Evolutionary conservation across 768 basidiomycete species (phyloP).

Genomic region (Leccinum variicolor): DNA sequence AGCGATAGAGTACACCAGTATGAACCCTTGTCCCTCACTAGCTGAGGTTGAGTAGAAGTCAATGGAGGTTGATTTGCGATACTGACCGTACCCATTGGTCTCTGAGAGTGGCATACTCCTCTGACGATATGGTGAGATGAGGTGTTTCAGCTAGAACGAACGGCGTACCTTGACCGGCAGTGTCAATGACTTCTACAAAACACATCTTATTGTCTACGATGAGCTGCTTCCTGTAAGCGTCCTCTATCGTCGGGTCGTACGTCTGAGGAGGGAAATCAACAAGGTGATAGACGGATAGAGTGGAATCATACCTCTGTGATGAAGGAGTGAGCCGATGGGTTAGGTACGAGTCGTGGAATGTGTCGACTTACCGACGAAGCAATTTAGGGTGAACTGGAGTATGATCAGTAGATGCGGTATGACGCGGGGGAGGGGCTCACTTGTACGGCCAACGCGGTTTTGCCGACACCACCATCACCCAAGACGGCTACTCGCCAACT

Average conservation of each 20-base stretch:
- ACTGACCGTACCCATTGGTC: slow-evolving; percentile 98
- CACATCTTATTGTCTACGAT: slow-evolving; percentile 95
- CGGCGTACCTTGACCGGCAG: slow-evolving; percentile 88
- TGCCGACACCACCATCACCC: slow-evolving; percentile 96
- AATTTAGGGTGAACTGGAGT: slow-evolving; percentile 88
- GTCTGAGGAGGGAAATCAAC: slow-evolving; percentile 47
- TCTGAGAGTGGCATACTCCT: slow-evolving; percentile 95
- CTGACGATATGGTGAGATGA: slow-evolving; percentile 41
- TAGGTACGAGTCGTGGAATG: slow-evolving; percentile 3
- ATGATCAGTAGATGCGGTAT: slow-evolving; percentile 9
- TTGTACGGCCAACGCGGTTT: slow-evolving; percentile 95
- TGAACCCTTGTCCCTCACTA: slow-evolving; percentile 97
- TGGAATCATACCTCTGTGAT: slow-evolving; percentile 50
- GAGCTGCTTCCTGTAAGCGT: slow-evolving; percentile 93
- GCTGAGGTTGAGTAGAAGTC: slow-evolving; percentile 7
- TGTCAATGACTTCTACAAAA: slow-evolving; percentile 95
- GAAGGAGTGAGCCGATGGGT: slow-evolving; percentile 14
- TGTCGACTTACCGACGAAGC: slow-evolving; percentile 80
- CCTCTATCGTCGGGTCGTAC: slow-evolving; percentile 98
- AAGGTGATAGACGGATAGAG: slow-evolving; percentile 6
- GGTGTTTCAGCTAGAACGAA: slow-evolving; percentile 1
- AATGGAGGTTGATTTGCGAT: neutral
- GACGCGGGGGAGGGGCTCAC: slow-evolving; percentile 41
- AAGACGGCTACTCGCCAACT: slow-evolving; percentile 95
- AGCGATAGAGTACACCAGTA: slow-evolving; percentile 94